Conservation (phyloP, 345 rosid species). For the Aquilaria malaccensis region DNA sequence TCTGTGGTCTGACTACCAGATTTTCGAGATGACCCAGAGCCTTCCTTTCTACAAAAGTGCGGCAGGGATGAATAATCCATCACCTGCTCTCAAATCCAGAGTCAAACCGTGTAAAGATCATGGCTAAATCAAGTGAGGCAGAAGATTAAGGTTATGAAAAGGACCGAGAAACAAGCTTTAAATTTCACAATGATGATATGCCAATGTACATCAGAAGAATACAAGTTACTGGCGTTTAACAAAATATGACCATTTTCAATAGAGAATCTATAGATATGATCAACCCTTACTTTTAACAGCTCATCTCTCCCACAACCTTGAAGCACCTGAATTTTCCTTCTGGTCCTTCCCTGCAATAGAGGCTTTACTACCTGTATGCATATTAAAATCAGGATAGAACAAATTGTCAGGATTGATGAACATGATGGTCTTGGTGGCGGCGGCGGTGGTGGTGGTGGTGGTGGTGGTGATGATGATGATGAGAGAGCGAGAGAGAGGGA, state of each 20-base stretch:
- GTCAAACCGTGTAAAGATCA: constrained; percentile 8
- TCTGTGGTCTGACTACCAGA: constrained; percentile 35
- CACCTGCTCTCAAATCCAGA: constrained; percentile 42
- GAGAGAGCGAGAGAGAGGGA: background rate
- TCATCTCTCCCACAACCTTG: constrained; percentile 80
- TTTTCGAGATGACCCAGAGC: constrained; percentile 62
- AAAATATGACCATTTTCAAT: too few species aligned
- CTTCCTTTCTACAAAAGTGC: constrained; percentile 79
- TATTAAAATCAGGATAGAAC: background rate
- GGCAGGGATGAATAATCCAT: constrained; percentile 92
- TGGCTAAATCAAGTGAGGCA: constrained; percentile 1
- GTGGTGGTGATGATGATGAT: background rate
- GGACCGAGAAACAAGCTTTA: background rate
- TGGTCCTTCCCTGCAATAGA: constrained; percentile 90
- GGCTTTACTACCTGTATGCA: constrained; percentile 70
- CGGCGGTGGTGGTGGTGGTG: too few species aligned
- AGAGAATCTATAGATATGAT: background rate
- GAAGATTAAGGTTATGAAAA: background rate
- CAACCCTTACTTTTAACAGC: constrained; percentile 61
- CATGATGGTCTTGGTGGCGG: too few species aligned
- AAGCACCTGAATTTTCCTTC: constrained; percentile 81
- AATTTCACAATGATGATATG: too few species aligned
- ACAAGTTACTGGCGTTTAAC: too few species aligned
- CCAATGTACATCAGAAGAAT: too few species aligned
- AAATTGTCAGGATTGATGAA: too few species aligned